A percentile compares a stretch with the other conserved stretches of the same genome.
These are phyloP conservation scores for Phytophthora ramorum DNA, from an alignment of 352 stramenopile species.

Conservation along the genomic window DNA sequence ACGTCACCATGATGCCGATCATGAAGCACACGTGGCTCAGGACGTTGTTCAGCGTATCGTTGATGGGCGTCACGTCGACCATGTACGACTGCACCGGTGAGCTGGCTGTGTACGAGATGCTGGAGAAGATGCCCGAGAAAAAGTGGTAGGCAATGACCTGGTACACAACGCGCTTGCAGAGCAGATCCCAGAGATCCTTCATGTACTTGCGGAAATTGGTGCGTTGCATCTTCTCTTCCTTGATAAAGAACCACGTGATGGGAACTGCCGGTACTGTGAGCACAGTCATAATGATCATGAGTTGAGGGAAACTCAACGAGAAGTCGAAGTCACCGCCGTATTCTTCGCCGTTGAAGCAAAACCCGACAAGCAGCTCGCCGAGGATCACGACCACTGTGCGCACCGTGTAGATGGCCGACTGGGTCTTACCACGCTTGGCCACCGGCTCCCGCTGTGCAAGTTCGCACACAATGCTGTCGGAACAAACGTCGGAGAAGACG, in stretches of 20 bases:
- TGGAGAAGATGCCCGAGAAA: slow-evolving; percentile 20
- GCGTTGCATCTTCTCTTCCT: slow-evolving; percentile 18
- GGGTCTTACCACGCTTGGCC: slow-evolving; percentile 19
- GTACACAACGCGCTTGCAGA: slow-evolving; percentile 22
- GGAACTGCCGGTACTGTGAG: slow-evolving; percentile 7
- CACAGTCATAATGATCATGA: slow-evolving; percentile 25
- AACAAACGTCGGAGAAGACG: slow-evolving; percentile 27
- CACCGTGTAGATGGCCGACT: slow-evolving; percentile 20
- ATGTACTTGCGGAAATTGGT: slow-evolving; percentile 23
- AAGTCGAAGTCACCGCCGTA: slow-evolving; percentile 10
- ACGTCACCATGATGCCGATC: slow-evolving; percentile 6
- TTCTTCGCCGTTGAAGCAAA: slow-evolving; percentile 16
- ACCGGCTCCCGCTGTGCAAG: slow-evolving; percentile 21
- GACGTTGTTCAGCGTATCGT: slow-evolving; percentile 8
- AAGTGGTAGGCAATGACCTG: slow-evolving; percentile 26
- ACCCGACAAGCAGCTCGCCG: slow-evolving; percentile 14
- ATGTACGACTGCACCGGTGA: slow-evolving; percentile 13
- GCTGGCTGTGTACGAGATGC: slow-evolving; percentile 16
- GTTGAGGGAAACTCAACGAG: slow-evolving; percentile 20
- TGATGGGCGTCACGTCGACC: slow-evolving; percentile 13
- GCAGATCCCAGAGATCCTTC: slow-evolving; percentile 16
- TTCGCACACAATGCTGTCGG: slow-evolving; percentile 26
- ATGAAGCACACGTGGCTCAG: slow-evolving; percentile 11
- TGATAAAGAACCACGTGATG: slow-evolving; percentile 23
- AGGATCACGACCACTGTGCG: slow-evolving; percentile 18